These are phyloP conservation scores for Rhodotorula sp. DNA, from an alignment of 1,284 basidiomycete genomes.

Conservation along the genomic window DNA sequence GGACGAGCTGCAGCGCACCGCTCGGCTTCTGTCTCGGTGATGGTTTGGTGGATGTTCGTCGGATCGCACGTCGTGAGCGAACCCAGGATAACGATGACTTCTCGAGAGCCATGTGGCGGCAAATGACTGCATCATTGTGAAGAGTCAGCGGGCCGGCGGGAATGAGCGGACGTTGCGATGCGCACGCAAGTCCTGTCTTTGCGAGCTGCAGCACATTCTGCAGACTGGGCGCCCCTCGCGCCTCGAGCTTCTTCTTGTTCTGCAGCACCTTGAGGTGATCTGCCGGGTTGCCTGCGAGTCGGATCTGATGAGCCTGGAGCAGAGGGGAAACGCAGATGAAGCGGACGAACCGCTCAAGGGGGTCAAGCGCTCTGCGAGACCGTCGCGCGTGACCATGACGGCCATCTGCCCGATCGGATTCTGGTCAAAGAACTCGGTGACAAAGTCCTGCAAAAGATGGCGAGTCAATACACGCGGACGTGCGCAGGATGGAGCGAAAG, in stretches of 20 bases:
- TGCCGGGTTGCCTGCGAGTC: conserved; percentile 77
- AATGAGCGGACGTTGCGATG: conserved; percentile 4
- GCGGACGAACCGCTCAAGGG: conserved; percentile 76
- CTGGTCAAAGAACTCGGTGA: conserved; percentile 98
- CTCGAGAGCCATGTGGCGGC: conserved; percentile 90
- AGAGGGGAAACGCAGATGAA: background rate
- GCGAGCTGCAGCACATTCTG: conserved; percentile 98
- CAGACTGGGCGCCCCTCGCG: conserved; percentile 86
- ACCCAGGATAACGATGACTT: conserved; percentile 90
- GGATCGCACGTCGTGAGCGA: conserved; percentile 96
- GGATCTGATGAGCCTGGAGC: background rate
- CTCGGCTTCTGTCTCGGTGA: conserved; percentile 73
- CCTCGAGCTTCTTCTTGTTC: conserved; percentile 84
- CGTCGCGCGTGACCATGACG: conserved; percentile 84
- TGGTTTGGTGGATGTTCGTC: conserved; percentile 90
- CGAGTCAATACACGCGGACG: too few relatives aligned
- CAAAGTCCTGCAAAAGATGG: conserved; percentile 62
- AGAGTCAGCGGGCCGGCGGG: background rate
- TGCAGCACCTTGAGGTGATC: conserved; percentile 83
- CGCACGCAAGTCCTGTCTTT: conserved; percentile 79
- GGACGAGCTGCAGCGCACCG: conserved; percentile 30
- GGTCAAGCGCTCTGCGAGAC: conserved; percentile 79
- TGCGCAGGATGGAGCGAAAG: too few relatives aligned
- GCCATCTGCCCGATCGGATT: conserved; percentile 98
- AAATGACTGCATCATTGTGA: conserved; percentile 67